These are phyloP conservation scores for Claviceps capensis DNA, from an alignment of 2,329 filamentous ascomycete genomes.

Conservation along the genomic window DNA sequence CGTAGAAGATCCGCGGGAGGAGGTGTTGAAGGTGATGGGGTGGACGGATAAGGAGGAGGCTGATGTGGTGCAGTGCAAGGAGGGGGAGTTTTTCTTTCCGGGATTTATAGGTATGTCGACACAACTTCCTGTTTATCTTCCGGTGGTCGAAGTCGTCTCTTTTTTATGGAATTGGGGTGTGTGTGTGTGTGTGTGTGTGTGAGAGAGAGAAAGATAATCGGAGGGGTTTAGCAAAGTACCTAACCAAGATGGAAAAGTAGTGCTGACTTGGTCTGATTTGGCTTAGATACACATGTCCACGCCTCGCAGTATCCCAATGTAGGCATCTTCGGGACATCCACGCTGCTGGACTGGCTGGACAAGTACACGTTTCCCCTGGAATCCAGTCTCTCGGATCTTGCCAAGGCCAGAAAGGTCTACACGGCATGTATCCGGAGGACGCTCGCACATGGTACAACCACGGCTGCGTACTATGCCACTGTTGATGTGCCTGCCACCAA, in stretches of 20 bases:
- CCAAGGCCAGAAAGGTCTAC: slow-evolving; percentile 59
- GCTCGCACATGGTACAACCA: slow-evolving; percentile 82
- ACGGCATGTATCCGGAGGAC: slow-evolving; percentile 65
- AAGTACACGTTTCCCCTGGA: slow-evolving; percentile 94
- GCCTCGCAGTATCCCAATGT: slow-evolving; percentile 90
- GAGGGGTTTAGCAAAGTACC: no score
- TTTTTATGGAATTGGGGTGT: no score
- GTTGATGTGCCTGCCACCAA: slow-evolving; percentile 82
- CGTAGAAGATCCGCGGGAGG: slow-evolving; percentile 16
- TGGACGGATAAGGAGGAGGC: slow-evolving; percentile 30
- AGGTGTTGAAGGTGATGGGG: slow-evolving; percentile 27
- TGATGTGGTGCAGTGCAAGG: slow-evolving; percentile 20
- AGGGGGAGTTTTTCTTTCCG: slow-evolving; percentile 65
- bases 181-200: no score
- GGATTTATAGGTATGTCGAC: slow-evolving; percentile 56
- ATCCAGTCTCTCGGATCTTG: slow-evolving; percentile 50
- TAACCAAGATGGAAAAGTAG: no score
- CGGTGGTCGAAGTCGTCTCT: no score
- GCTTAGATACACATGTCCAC: slow-evolving; percentile 81
- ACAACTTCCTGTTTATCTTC: no score
- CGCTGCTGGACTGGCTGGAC: slow-evolving; percentile 83
- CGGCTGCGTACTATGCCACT: slow-evolving; percentile 89
- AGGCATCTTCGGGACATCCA: slow-evolving; percentile 87
- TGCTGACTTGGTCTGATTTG: background rate
- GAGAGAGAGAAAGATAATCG: no score